A percentile compares a stretch with the other conserved stretches of the same genome.
Conservation (phyloP, 805 yeast genomes). For the Ogataea glucozyma region DNA sequence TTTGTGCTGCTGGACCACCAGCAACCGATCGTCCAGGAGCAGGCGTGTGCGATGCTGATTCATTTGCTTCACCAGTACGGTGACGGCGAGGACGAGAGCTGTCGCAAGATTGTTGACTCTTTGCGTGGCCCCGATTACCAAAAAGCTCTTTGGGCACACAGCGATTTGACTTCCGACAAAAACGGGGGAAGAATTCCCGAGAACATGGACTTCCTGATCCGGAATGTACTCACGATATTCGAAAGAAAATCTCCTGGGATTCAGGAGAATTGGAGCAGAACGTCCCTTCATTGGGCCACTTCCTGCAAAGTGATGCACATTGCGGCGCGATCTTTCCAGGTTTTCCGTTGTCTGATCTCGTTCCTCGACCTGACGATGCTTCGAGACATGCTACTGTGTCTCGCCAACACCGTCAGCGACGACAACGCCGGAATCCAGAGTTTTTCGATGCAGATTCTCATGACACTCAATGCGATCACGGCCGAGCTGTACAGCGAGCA, state of each 20-base stretch:
- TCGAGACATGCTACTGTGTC: slow-evolving; percentile 88
- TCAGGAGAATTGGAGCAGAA: slow-evolving; percentile 82
- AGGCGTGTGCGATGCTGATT: slow-evolving; percentile 73
- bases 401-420: slow-evolving; percentile 91
- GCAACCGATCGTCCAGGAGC: slow-evolving; percentile 76
- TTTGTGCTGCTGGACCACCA: slow-evolving; percentile 88
- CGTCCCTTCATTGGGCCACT: slow-evolving; percentile 91
- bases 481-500: slow-evolving; percentile 80
- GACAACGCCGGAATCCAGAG: slow-evolving; percentile 89
- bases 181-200: slow-evolving; percentile 83
- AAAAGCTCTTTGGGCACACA: slow-evolving; percentile 75
- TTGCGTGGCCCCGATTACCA: slow-evolving; percentile 55
- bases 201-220: slow-evolving; percentile 74
- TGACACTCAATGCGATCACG: slow-evolving; percentile 92
- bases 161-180: slow-evolving; percentile 75
- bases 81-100: slow-evolving; percentile 49
- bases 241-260: slow-evolving; percentile 46
- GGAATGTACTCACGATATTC: slow-evolving; percentile 63
- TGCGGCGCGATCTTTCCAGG: slow-evolving; percentile 94
- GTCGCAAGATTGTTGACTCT: slow-evolving; percentile 56
- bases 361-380: slow-evolving; percentile 85
- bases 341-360: slow-evolving; percentile 80
- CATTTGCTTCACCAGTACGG: slow-evolving; percentile 69
- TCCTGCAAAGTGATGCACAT: slow-evolving; percentile 96
- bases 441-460: slow-evolving; percentile 92